Percentiles rank a stretch among this genome's conserved stretches.
phyloP scores from a whole-genome alignment of 768 basidiomycete species.

The Boletus pseudopeckii region DNA sequence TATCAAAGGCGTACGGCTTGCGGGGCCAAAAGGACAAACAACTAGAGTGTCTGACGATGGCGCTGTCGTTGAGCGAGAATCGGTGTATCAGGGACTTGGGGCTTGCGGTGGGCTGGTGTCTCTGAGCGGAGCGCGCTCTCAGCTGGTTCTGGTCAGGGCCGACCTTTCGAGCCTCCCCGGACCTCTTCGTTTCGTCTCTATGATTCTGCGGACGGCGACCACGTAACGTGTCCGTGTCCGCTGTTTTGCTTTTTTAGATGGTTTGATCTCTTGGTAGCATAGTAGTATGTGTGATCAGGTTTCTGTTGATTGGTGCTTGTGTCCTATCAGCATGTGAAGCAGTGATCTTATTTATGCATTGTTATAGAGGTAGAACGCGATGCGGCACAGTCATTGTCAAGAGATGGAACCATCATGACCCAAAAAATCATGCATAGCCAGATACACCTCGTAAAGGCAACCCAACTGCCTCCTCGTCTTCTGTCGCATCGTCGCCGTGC shows the following conservation, averaged over 20 bases:
- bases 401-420: too few relatives aligned
- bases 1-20: slow-evolving; percentile 75
- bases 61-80: slow-evolving; percentile 60
- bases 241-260: not conserved
- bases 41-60: slow-evolving; percentile 68
- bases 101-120: slow-evolving; percentile 65
- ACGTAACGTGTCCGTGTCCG: not conserved
- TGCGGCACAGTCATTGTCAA: too few relatives aligned
- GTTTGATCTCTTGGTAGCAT: not conserved
- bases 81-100: slow-evolving; percentile 63
- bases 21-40: slow-evolving; percentile 71
- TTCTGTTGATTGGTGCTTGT: not conserved
- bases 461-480: slow-evolving; percentile 38
- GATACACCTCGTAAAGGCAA: slow-evolving; percentile 37
- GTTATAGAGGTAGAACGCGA: not conserved
- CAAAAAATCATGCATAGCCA: too few relatives aligned
- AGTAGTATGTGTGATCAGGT: not conserved
- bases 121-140: slow-evolving; percentile 28
- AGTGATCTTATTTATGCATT: not conserved
- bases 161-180: not conserved
- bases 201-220: not conserved
- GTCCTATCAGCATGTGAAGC: not conserved
- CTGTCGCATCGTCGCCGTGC: slow-evolving; percentile 13
- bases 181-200: not conserved
- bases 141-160: not conserved